Percentiles rank a stretch among this genome's conserved stretches.
Conservation (phyloP, 495 filamentous ascomycete genomes). For the Friedmanniomyces simplex region DNA sequence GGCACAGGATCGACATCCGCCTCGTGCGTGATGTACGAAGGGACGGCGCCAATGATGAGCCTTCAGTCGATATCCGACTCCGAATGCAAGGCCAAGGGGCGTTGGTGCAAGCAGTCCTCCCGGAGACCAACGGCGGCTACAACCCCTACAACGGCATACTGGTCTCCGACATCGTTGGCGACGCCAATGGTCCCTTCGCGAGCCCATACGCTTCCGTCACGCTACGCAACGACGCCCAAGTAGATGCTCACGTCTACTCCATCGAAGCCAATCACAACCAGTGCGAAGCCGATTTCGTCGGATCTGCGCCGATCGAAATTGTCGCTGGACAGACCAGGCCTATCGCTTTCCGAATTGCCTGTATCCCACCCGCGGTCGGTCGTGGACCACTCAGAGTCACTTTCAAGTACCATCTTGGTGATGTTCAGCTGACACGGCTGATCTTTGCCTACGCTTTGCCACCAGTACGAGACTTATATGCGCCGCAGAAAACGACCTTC, state of each 20-base stretch:
- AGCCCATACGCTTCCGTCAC: conserved; percentile 39
- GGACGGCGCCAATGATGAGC: conserved; percentile 39
- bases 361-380: neutral
- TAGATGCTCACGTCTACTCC: conserved; percentile 31
- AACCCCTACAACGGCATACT: conserved; percentile 29
- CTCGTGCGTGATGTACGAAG: conserved; percentile 45
- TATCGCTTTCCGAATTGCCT: conserved; percentile 26
- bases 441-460: neutral
- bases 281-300: conserved; percentile 5
- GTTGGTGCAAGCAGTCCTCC: neutral
- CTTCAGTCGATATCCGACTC: conserved; percentile 33
- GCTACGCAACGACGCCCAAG: conserved; percentile 34
- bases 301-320: conserved; percentile 22
- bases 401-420: conserved; percentile 2
- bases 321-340: conserved; percentile 37
- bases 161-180: conserved; percentile 38
- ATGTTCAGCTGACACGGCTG: neutral
- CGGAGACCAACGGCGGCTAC: conserved; percentile 4
- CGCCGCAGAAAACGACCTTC: conserved; percentile 47
- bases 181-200: conserved; percentile 31
- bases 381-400: neutral
- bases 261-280: conserved; percentile 15
- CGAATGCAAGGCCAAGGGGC: conserved; percentile 27
- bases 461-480: conserved; percentile 24
- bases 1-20: conserved; percentile 42